Conservation (phyloP, 495 filamentous ascomycete genomes). For the Lichenothelia convexa region DNA sequence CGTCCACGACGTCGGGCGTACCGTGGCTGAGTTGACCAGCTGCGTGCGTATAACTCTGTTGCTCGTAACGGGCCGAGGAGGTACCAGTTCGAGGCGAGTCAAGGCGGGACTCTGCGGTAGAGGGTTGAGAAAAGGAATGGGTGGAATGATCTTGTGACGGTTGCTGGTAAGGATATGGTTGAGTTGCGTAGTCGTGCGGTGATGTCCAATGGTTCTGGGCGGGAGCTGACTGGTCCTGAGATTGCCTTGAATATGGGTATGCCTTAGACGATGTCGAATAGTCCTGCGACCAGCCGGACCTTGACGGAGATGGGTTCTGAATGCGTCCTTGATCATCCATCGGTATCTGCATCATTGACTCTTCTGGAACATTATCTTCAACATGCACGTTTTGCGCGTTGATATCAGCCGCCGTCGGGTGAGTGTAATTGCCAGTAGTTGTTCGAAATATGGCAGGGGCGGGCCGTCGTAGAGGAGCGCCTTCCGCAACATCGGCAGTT, state of each 20-base stretch:
- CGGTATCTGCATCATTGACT: neutral
- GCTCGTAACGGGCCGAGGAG: slow-evolving; percentile 14
- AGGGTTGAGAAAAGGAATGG: neutral
- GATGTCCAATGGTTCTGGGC: too few species aligned
- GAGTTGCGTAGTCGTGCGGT: too few species aligned
- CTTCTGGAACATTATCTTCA: neutral
- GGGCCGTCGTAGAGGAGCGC: neutral
- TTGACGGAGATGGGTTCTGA: too few species aligned
- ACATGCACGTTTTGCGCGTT: slow-evolving; percentile 4
- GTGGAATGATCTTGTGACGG: neutral
- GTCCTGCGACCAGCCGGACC: neutral
- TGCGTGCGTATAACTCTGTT: slow-evolving; percentile 22
- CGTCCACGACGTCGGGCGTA: slow-evolving; percentile 16
- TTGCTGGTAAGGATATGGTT: too few species aligned
- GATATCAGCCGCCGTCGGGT: slow-evolving; percentile 5
- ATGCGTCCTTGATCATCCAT: neutral
- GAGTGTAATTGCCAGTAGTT: slow-evolving; percentile 9
- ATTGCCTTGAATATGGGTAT: too few species aligned
- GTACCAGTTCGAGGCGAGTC: slow-evolving; percentile 14
- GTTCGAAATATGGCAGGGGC: slow-evolving; percentile 1
- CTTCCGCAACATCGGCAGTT: neutral
- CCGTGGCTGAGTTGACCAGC: slow-evolving; percentile 16
- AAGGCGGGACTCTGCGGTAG: neutral
- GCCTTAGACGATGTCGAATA: neutral
- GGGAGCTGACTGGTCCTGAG: neutral